Conservation (phyloP, 1,284 basidiomycete species). For the Trichosporon asahii region DNA sequence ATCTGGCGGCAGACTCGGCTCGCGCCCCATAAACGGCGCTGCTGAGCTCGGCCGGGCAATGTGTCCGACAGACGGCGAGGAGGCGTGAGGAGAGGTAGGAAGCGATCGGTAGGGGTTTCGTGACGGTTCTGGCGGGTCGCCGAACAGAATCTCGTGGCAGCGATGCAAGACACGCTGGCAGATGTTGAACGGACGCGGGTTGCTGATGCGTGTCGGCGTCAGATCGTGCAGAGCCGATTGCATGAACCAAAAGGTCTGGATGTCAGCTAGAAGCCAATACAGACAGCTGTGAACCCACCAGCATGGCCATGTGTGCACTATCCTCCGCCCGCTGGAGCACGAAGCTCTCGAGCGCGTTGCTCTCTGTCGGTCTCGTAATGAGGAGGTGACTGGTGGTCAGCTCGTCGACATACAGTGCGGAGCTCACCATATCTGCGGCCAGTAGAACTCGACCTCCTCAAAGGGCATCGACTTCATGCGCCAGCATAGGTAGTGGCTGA, state of each 20-base stretch:
- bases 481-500: slow-evolving; percentile 89
- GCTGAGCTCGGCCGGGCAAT: slow-evolving; percentile 5
- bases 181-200: slow-evolving; percentile 78
- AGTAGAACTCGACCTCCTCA: slow-evolving; percentile 84
- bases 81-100: slow-evolving; percentile 45
- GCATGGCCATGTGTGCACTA: slow-evolving; percentile 88
- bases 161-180: slow-evolving; percentile 89
- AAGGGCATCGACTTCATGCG: slow-evolving; percentile 73
- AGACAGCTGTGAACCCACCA: slow-evolving; percentile 61
- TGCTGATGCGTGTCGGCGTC: slow-evolving; percentile 59
- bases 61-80: slow-evolving; percentile 21
- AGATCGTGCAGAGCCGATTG: slow-evolving; percentile 89
- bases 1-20: slow-evolving; percentile 1
- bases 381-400: slow-evolving; percentile 70
- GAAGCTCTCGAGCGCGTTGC: slow-evolving; percentile 85
- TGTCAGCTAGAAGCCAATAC: not conserved
- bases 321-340: slow-evolving; percentile 79
- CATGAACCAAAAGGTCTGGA: slow-evolving; percentile 93
- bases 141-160: slow-evolving; percentile 96
- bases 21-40: not conserved
- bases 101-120: slow-evolving; percentile 62
- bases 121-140: slow-evolving; percentile 69
- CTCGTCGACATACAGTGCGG: not conserved
- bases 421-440: slow-evolving; percentile 88
- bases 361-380: slow-evolving; percentile 81